Conservation (phyloP, 225 moss, liverwort and hornwort species). For the Polytrichum commune region DNA sequence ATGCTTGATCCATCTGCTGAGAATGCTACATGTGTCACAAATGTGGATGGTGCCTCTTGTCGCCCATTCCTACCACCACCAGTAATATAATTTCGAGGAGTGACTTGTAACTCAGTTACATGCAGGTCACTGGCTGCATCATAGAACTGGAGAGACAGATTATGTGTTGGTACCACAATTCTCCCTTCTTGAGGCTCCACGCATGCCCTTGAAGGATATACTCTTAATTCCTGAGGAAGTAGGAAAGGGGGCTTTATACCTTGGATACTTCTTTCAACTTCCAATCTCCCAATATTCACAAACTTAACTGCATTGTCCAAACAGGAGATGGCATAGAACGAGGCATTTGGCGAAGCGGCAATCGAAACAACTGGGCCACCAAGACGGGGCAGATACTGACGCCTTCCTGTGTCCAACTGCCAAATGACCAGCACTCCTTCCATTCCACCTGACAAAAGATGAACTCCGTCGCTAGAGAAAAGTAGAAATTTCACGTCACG, state of each 20-base stretch:
- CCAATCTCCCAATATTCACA: slow-evolving; percentile 69
- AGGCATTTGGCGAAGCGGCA: slow-evolving; percentile 57
- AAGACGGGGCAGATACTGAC: slow-evolving; percentile 72
- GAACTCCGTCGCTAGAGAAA: slow-evolving; percentile 79
- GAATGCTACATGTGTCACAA: slow-evolving; percentile 81
- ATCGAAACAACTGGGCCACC: slow-evolving; percentile 68
- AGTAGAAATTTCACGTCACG: slow-evolving; percentile 62
- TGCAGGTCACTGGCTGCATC: slow-evolving; percentile 57
- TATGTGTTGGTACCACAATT: slow-evolving; percentile 72
- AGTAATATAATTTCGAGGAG: slow-evolving; percentile 49
- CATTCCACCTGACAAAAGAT: slow-evolving; percentile 80
- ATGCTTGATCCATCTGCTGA: slow-evolving; percentile 72
- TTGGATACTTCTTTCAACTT: slow-evolving; percentile 55
- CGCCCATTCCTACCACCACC: slow-evolving; percentile 17
- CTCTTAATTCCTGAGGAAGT: slow-evolving; percentile 28
- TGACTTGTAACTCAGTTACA: slow-evolving; percentile 59
- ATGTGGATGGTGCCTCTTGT: slow-evolving; percentile 38
- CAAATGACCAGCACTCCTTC: slow-evolving; percentile 90
- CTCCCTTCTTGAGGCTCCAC: slow-evolving; percentile 64
- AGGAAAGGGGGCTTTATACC: slow-evolving; percentile 64
- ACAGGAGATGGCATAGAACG: slow-evolving; percentile 73
- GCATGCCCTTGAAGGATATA: slow-evolving; percentile 37
- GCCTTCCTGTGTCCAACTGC: slow-evolving; percentile 86
- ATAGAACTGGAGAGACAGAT: slow-evolving; percentile 80
- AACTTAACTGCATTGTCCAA: slow-evolving; percentile 81